Conservation (phyloP, 2,329 filamentous ascomycete genomes). For the Taxawa tesnikishii region DNA sequence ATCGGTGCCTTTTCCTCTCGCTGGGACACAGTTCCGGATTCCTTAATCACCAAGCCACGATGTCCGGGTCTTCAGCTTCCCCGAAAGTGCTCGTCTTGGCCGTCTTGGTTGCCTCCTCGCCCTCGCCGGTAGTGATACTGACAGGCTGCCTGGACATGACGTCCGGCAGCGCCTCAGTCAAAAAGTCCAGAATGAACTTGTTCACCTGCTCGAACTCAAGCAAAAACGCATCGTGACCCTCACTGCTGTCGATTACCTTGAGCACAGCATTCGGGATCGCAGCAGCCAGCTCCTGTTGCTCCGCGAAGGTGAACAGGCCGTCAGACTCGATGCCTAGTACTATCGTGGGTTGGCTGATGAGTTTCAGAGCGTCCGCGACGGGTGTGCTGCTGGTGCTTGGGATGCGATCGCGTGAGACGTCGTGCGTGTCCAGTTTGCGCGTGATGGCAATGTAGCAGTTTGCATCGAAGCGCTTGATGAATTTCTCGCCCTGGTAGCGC, state of each 20-base stretch:
- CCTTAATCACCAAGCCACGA: conserved; percentile 67
- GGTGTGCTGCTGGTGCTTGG: conserved; percentile 26
- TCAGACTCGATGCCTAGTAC: conserved; percentile 93
- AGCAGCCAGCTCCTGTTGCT: conserved; percentile 83
- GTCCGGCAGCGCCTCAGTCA: conserved; percentile 71
- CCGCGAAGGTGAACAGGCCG: conserved; percentile 90
- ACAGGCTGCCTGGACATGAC: conserved; percentile 56
- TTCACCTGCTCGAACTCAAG: conserved; percentile 98
- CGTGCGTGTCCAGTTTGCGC: conserved; percentile 92
- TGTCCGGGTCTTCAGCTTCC: conserved; percentile 91
- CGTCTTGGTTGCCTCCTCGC: conserved; percentile 41
- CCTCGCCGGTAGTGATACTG: conserved; percentile 17
- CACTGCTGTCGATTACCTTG: conserved; percentile 81
- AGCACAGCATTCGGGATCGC: conserved; percentile 67
- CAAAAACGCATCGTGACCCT: conserved; percentile 93
- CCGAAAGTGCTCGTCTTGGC: conserved; percentile 88
- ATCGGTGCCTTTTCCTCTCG: no score
- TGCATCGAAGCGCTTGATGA: conserved; percentile 91
- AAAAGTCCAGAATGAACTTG: conserved; percentile 68
- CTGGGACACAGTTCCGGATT: no score
- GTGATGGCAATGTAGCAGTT: conserved; percentile 99
- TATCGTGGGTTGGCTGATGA: conserved; percentile 80
- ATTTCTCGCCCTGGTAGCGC: conserved; percentile 91
- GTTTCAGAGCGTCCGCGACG: conserved; percentile 61
- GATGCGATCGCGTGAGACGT: conserved; percentile 66